Evolutionary conservation across 2,329 filamentous ascomycete genomes (phyloP), one percentile per base, ranked within the genome.

Genomic region (Aspergillus sp.): DNA sequence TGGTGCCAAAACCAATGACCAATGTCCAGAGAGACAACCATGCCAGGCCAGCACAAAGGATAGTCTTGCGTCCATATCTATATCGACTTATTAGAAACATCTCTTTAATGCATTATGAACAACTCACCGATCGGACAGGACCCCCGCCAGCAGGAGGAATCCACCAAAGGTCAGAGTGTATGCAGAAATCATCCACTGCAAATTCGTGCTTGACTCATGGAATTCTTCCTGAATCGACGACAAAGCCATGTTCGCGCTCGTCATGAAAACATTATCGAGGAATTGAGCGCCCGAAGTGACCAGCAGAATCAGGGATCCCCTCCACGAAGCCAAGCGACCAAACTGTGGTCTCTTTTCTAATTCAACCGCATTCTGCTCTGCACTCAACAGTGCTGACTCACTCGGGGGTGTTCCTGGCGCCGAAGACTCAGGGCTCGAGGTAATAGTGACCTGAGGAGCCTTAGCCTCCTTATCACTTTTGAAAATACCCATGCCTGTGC

Each of bases 241-340:
- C 23, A 72, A 49, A 4, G 68, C 67, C 46, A 72, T 69, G 41
- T 72, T 72, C 12, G 69, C 61, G 20, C 66, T 65, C 2, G 67
- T 70, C 67, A 73, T 73, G 51, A 72, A 73, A 13, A 73, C 66
- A 50, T 73, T 73, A 44, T 73, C 70, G 43, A 73, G 65, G 32
- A 72, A 62, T 41, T 73, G 70, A 5, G 70, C 68, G 42, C 69
- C 69, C 23, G 68, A 71, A 4, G 70, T 73, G 13, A 67, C 65
- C n/a, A 70, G 48, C 27, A 73, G 53, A 25, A 73, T 65, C 51
- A 70, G 50, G 5, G 59, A 57, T 1, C 70, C 70, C 33, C 66
- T 62, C 65, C 69, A 69, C 7, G 68, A 72, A 3, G 47, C 57
- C 13, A 71, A 55, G 1, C 59, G 63, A 20, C 67, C 67, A 23